Base-by-base conservation (phyloP, 2,329 filamentous ascomycete genomes). In the Fusarium austroafricanum region DNA sequence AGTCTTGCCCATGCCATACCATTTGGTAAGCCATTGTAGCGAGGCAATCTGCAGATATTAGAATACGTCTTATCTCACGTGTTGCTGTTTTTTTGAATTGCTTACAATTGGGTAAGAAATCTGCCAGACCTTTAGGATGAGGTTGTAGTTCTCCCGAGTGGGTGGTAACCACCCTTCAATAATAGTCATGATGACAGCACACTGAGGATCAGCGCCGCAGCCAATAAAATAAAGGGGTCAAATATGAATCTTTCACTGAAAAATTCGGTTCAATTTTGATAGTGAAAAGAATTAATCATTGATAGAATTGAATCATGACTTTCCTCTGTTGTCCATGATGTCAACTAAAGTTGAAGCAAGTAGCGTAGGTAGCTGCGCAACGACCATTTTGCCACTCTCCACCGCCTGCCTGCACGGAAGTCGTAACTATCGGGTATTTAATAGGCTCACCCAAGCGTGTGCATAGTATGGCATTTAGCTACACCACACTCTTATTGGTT, bases 1-100 rank as follows among this genome's bases (percentile, higher is more conserved):
- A 4, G 94, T 97, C 81, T 98, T 98, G 78, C 96, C 96, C 83
- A 95, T 93, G 50, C 92, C 92, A 78, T 97, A 96, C 86, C 88
- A 97, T 55, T 88, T 86, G n/a, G 85, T 81, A 56, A 90, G 61
- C 90, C 91, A 96, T 87, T 97, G 94, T 21, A 87, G 51, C 2
- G 88, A 86, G 0, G 90, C 90, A 67, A 93, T 75, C 93, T 97
- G 63, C 12, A 51, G 33, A 10, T 17, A 54, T 67, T 23, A 68
- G 65, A 31, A 23, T 5, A 3, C 62, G 42, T 52, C n/a, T 5
- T 5, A 15, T 31, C 49, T 44, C 28, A 44, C 40, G 20, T 39
- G 28, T n/a, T 42, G n/a, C n/a, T n/a, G n/a, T n/a, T n/a, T 35
- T 28, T 26, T 21, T 15, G 29, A 8, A 11, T 11, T n/a, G 70